Evolutionary conservation across 768 basidiomycete genomes (phyloP), one percentile per base, ranked within the genome.

Genomic region (Suillus subalutaceus): DNA sequence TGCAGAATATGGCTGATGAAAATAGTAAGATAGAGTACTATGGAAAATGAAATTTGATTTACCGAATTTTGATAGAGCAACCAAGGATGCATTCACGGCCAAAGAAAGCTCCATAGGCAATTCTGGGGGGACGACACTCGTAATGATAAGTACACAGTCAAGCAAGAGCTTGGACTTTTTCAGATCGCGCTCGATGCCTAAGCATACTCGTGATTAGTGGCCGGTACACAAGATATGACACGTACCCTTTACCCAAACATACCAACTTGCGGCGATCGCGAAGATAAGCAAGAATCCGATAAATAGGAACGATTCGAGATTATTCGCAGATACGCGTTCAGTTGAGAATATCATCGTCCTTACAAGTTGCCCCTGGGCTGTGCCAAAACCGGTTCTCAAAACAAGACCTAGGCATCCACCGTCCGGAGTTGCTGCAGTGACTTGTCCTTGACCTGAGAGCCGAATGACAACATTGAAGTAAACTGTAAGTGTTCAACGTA

Each of bases 321-420:
- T 99, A 79, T 99, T 99, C 32, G 97, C 97, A 9, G 95, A 94
- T 26, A 99, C 90, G 6, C 96, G 92, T 73, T 99, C 97, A 0
- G 94, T 96, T 16, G 94, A 96, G 82, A 99, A 99, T 65, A 99
- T 96, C 97, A 99, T 99, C 0, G 97, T 99, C 55, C 97, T 84
- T 40, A 99, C 96, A 41, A 99, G 88, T 78, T 97, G 94, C 46
- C 97, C 97, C 76, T 99, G 97, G 1, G 95, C 89, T 12, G 97
- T 99, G 10, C 97, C 97, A 73, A 99, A 99, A 2, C 97, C 97
- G 15, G 97, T 99, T 64, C 95, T 89, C 50, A 98, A 85, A 15
- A 99, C 96, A 53, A 96, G 82, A 10, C 95, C 96, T 9, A 97
- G 88, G 77, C 95, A 97, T 50, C 97, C 97, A 23, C 88, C 90